phyloP scores from a whole-genome alignment of 177 flowering plant species.

The Vitis hybrid region DNA sequence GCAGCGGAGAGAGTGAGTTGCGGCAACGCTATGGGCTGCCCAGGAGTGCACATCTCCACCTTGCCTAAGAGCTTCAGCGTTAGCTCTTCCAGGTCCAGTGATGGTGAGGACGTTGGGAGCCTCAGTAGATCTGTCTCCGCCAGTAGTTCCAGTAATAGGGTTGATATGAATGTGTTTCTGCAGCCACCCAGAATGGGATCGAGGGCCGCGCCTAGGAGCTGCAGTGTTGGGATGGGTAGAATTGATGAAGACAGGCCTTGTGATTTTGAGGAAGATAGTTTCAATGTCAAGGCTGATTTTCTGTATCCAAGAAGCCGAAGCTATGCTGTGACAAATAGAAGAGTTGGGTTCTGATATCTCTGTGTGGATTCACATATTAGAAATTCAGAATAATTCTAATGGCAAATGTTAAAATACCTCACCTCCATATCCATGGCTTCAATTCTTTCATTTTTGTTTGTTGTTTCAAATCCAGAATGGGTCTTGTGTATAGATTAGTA shows the following conservation, averaged over 20 bases:
- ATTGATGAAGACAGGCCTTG: conserved; percentile 72
- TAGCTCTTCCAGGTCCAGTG: conserved; percentile 22
- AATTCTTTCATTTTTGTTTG: no score
- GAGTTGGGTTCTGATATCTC: conserved; percentile 2
- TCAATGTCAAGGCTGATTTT: conserved; percentile 4
- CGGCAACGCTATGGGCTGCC: conserved; percentile 8
- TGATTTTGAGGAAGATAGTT: conserved; percentile 25
- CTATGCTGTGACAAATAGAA: conserved; percentile 34
- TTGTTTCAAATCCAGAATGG: no score
- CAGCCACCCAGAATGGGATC: conserved; percentile 6
- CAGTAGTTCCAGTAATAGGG: conserved; percentile 19
- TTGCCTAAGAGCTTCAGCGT: conserved; percentile 40
- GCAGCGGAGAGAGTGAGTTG: conserved; percentile 29
- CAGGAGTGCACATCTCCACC: conserved; percentile 7
- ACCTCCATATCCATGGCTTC: no score
- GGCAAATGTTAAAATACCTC: no score
- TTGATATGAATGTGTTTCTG: conserved; percentile 24
- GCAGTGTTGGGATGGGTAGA: conserved; percentile 64
- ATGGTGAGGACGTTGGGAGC: conserved; percentile 49
- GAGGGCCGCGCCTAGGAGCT: conserved; percentile 42
- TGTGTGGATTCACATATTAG: no score
- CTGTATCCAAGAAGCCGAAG: conserved; percentile 55
- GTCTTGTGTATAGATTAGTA: no score
- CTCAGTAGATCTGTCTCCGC: conserved; percentile 54
- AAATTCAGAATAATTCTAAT: no score